A percentile compares a stretch with the other conserved stretches of the same genome.
phyloP scores from a whole-genome alignment of 768 basidiomycete species.

The Omphalotus guepiniiformis region DNA sequence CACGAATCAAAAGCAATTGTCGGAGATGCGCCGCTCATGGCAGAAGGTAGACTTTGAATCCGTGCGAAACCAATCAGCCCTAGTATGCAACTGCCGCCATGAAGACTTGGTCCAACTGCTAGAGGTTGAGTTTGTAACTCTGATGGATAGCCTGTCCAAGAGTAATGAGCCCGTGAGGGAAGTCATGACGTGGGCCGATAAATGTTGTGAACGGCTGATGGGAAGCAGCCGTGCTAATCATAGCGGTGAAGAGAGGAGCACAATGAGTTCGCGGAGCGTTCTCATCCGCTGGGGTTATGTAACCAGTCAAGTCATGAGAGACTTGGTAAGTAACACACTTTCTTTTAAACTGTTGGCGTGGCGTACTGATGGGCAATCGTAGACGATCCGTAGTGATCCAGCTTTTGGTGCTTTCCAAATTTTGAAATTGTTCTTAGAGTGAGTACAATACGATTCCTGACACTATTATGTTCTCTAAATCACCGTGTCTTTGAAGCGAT shows the following conservation, averaged over 20 bases:
- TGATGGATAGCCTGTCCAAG: constrained; percentile 69
- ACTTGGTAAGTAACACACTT: constrained; percentile 55
- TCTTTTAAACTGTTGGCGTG: constrained; percentile 6
- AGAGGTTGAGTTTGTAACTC: constrained; percentile 77
- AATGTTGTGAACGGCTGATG: constrained; percentile 83
- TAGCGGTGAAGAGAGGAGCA: constrained; percentile 66
- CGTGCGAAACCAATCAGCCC: constrained; percentile 86
- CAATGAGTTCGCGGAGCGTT: constrained; percentile 83
- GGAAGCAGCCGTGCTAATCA: constrained; percentile 55
- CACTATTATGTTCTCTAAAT: constrained; percentile 11
- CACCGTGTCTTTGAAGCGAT: constrained; percentile 48
- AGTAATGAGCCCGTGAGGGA: constrained; percentile 79
- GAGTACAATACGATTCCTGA: constrained; percentile 25
- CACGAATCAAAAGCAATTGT: constrained; percentile 79
- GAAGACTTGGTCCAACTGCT: constrained; percentile 83
- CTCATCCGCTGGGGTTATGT: constrained; percentile 92
- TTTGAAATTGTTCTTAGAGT: constrained; percentile 88
- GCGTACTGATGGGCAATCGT: constrained; percentile 5
- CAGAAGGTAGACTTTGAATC: constrained; percentile 86
- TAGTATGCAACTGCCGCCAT: constrained; percentile 90
- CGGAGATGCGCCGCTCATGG: constrained; percentile 88
- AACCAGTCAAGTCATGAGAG: constrained; percentile 89
- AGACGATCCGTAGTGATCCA: constrained; percentile 91
- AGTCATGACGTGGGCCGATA: constrained; percentile 89
- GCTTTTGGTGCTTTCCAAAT: constrained; percentile 93